Conservation (phyloP, 345 rosid genomes). For the Balakata baccata region DNA sequence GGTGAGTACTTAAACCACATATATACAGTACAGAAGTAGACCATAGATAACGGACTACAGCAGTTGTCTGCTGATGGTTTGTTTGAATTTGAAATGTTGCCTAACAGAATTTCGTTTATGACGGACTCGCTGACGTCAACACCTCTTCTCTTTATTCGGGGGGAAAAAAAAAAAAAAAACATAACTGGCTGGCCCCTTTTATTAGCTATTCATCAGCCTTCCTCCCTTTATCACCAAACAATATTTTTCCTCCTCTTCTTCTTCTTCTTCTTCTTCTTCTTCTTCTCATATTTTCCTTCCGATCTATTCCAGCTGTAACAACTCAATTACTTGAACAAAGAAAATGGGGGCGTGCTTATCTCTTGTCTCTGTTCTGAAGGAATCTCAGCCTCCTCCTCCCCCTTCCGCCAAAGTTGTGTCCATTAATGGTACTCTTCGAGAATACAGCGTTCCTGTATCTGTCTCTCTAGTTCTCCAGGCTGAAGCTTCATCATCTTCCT, state of each 20-base stretch:
- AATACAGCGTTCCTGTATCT: slow-evolving; percentile 48
- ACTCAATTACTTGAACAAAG: too few species aligned
- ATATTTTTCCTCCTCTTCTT: too few species aligned
- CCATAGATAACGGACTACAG: neutral
- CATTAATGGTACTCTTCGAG: slow-evolving; percentile 54
- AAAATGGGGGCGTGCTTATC: slow-evolving; percentile 68
- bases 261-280: too few species aligned
- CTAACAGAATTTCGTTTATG: neutral
- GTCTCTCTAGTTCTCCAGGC: slow-evolving; percentile 55
- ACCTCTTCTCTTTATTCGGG: neutral
- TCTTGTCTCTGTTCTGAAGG: neutral
- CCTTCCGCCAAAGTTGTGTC: slow-evolving; percentile 62
- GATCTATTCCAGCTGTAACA: neutral
- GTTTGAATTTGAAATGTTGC: neutral
- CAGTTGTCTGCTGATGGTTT: neutral
- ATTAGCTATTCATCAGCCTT: neutral
- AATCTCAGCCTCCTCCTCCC: slow-evolving; percentile 4
- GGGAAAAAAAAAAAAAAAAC: too few species aligned
- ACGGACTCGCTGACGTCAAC: slow-evolving; percentile 6
- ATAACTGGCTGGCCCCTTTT: too few species aligned
- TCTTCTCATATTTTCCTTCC: neutral
- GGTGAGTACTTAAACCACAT: neutral
- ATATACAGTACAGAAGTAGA: too few species aligned
- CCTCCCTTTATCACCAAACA: too few species aligned
- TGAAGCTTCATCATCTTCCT: slow-evolving; percentile 36